Evolutionary conservation across 108 stramenopile species (phyloP), one percentile per base, ranked within the genome.

Genomic region (Bacterosira constricta): DNA sequence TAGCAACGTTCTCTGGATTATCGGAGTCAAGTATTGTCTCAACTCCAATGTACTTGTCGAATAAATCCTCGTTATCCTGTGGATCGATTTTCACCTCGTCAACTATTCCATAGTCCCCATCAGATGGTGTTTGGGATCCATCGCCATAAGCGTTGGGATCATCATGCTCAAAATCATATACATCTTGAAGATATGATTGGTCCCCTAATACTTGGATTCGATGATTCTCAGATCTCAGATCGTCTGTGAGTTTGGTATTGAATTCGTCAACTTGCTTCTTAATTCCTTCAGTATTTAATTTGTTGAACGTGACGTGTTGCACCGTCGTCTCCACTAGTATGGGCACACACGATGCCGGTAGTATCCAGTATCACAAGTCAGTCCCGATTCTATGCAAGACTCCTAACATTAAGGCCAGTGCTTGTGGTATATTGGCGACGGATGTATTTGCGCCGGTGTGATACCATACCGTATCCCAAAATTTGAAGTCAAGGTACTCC

Each of bases 341-440:
- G n/a, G 75, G 50, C 12, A 21, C 31, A 1, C 81, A 69, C 0
- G 47, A 65, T 3, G 31, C 50, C 12, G 66, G 61, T 6, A 83
- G 45, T 1, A 83, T 55, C 47, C 51, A 79, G 50, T 79, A 83
- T 21, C 67, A 79, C 68, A 79, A 51, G 26, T n/a, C 49, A 4
- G 31, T 21, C 1, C 83, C 83, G n/a, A 75, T 58, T 4, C 55
- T 23, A 31, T 75, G 73, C 2, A 77, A 50, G 20, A 79, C 68
- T n/a, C 83, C 83, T 30, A 83, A 61, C 73, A 66, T 79, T 59
- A 77, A 45, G 34, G 75, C 83, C 8, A 83, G 29, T 39, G 44
- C 34, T 31, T 17, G 64, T n/a, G 30, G 20, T 3, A 26, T 42
- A 7, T 49, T 63, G 3, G 41, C 12, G 15, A 42, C 12, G 41